A percentile compares a stretch with the other conserved stretches of the same genome.
Conservation (phyloP, 768 basidiomycete species). For the Lenzites betulinus region DNA sequence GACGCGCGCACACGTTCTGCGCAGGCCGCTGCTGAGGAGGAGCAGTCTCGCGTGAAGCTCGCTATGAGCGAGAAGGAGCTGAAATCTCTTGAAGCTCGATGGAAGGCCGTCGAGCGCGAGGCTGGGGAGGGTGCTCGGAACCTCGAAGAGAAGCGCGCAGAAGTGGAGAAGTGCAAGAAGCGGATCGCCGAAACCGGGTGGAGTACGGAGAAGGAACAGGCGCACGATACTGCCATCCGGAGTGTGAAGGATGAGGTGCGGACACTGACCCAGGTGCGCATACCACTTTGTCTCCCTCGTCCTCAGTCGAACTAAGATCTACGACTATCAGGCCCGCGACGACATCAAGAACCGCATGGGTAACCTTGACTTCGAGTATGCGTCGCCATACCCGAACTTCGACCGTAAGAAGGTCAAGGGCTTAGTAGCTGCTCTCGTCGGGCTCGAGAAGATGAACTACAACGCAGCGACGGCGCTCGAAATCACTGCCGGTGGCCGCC, state of each 20-base stretch:
- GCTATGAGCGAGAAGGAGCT: conserved; percentile 80
- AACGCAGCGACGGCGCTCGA: conserved; percentile 89
- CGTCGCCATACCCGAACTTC: conserved; percentile 74
- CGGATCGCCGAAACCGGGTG: conserved; percentile 67
- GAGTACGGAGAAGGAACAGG: conserved; percentile 73
- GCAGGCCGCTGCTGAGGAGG: conserved; percentile 80
- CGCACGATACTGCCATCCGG: conserved; percentile 50
- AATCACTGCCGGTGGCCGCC: conserved; percentile 83
- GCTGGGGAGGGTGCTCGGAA: conserved; percentile 74
- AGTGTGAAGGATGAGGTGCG: conserved; percentile 57
- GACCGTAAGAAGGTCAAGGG: conserved; percentile 89
- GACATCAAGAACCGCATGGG: conserved; percentile 63
- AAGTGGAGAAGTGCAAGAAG: conserved; percentile 57
- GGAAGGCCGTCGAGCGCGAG: conserved; percentile 85
- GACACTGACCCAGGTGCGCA: conserved; percentile 61
- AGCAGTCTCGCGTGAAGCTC: conserved; percentile 77
- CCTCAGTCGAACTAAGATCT: background rate
- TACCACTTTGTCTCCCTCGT: background rate
- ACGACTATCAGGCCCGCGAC: conserved; percentile 60
- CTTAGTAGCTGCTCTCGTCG: conserved; percentile 85
- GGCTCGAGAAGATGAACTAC: conserved; percentile 67
- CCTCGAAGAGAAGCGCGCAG: conserved; percentile 56
- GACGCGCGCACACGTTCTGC: conserved; percentile 76
- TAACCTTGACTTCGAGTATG: conserved; percentile 81
- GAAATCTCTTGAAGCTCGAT: conserved; percentile 69